phyloP scores from a whole-genome alignment of 768 basidiomycete genomes.

The Lactarius deliciosus region DNA sequence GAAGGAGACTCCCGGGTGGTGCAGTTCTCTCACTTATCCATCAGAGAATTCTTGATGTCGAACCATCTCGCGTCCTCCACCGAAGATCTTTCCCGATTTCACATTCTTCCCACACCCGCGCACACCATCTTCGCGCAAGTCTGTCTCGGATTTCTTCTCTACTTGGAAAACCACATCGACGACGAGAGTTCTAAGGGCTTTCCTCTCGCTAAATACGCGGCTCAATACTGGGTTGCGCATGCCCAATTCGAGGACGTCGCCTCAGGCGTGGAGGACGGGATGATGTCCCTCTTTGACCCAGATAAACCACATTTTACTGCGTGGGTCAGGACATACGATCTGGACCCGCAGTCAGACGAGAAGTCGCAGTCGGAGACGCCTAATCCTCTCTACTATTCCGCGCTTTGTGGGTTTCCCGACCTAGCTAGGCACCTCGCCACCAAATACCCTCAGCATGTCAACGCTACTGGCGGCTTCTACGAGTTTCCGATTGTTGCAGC shows the following conservation, averaged over 20 bases:
- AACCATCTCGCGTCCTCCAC: background rate
- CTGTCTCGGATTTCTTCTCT: conserved; percentile 5
- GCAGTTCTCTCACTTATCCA: background rate
- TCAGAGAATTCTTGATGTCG: background rate
- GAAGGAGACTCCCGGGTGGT: background rate
- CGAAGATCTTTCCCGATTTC: background rate
- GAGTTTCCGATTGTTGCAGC: background rate
- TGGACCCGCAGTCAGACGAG: background rate
- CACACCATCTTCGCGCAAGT: background rate
- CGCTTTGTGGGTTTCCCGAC: background rate
- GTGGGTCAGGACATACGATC: conserved; percentile 9
- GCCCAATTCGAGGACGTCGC: conserved; percentile 3
- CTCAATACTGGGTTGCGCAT: background rate
- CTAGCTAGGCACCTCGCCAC: background rate
- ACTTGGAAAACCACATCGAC: background rate
- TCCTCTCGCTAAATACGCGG: background rate
- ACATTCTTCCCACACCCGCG: background rate
- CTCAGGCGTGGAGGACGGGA: background rate
- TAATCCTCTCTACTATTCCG: background rate
- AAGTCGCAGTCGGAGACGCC: background rate
- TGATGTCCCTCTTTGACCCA: conserved; percentile 4
- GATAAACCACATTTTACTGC: conserved; percentile 8
- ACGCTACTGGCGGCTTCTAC: background rate
- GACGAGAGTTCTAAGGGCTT: background rate
- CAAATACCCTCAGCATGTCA: conserved; percentile 1